These are phyloP conservation scores for Ceratocystis smalleyi DNA, from an alignment of 2,329 filamentous ascomycete species.

Conservation along the genomic window DNA sequence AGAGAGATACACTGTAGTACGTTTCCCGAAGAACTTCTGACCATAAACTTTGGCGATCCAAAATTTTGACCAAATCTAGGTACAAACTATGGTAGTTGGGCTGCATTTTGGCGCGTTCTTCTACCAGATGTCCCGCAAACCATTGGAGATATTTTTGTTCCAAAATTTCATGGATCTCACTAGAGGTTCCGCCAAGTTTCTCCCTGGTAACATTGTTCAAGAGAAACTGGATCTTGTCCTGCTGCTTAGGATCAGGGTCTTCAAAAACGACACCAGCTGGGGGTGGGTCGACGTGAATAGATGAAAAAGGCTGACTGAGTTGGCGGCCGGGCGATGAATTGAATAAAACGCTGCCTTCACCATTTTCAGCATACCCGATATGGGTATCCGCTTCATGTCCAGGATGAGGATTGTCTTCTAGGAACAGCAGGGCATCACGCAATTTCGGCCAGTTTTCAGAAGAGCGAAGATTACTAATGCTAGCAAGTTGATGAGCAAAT, in stretches of 20 bases:
- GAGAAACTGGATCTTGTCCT: constrained; percentile 89
- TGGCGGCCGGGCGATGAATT: constrained; percentile 37
- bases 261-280: constrained; percentile 51
- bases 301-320: constrained; percentile 52
- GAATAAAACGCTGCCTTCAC: constrained; percentile 20
- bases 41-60: constrained; percentile 67
- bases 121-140: constrained; percentile 91
- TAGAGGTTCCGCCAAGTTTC: constrained; percentile 71
- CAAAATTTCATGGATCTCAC: constrained; percentile 63
- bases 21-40: constrained; percentile 85
- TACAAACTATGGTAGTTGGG: constrained; percentile 94
- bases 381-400: background rate
- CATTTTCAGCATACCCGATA: background rate
- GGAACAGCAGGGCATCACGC: constrained; percentile 6
- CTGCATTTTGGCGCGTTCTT: constrained; percentile 91
- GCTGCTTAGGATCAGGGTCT: constrained; percentile 68
- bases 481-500: constrained; percentile 72
- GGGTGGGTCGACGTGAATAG: constrained; percentile 60
- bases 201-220: constrained; percentile 91
- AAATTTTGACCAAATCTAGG: constrained; percentile 69
- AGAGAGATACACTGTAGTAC: constrained; percentile 66
- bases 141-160: constrained; percentile 77
- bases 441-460: constrained; percentile 66
- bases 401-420: constrained; percentile 7
- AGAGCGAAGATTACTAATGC: constrained; percentile 65